Percentiles rank a stretch among this genome's conserved stretches.
phyloP scores from a whole-genome alignment of 768 basidiomycete genomes.

The Paxillus rubicundulus region DNA sequence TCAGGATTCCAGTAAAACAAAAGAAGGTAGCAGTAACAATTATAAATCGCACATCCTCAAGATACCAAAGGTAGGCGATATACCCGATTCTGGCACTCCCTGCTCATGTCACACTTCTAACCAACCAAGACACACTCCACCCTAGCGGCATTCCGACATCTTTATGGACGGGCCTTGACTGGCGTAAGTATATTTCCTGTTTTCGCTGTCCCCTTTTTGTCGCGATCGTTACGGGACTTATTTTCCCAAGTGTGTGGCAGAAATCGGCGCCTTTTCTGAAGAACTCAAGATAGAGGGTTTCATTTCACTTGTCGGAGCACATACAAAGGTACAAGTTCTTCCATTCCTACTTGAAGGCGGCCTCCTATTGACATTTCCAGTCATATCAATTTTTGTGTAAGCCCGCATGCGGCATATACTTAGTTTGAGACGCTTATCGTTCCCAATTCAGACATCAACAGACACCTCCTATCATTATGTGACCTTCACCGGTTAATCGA shows the following conservation, averaged over 20 bases:
- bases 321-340: constrained; percentile 57
- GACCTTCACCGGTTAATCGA: constrained; percentile 74
- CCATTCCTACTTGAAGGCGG: constrained; percentile 13
- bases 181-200: constrained; percentile 47
- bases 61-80: constrained; percentile 60
- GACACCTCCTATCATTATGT: constrained; percentile 60
- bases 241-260: constrained; percentile 61
- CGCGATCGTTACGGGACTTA: constrained; percentile 11
- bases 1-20: constrained; percentile 47
- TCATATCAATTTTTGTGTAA: constrained; percentile 85
- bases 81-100: constrained; percentile 10
- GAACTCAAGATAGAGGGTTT: constrained; percentile 72
- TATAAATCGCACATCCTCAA: constrained; percentile 49
- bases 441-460: constrained; percentile 65
- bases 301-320: constrained; percentile 73
- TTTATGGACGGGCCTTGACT: constrained; percentile 70
- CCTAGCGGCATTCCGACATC: constrained; percentile 63
- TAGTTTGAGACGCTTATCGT: constrained; percentile 1
- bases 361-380: constrained; percentile 40
- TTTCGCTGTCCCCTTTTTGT: not conserved
- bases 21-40: constrained; percentile 27
- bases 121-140: constrained; percentile 58
- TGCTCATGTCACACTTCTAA: constrained; percentile 17
- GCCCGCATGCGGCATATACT: constrained; percentile 23
- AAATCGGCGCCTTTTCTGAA: constrained; percentile 49